These are phyloP conservation scores for Bjerkandera adusta DNA, from an alignment of 1,284 basidiomycete species.

Conservation along the genomic window DNA sequence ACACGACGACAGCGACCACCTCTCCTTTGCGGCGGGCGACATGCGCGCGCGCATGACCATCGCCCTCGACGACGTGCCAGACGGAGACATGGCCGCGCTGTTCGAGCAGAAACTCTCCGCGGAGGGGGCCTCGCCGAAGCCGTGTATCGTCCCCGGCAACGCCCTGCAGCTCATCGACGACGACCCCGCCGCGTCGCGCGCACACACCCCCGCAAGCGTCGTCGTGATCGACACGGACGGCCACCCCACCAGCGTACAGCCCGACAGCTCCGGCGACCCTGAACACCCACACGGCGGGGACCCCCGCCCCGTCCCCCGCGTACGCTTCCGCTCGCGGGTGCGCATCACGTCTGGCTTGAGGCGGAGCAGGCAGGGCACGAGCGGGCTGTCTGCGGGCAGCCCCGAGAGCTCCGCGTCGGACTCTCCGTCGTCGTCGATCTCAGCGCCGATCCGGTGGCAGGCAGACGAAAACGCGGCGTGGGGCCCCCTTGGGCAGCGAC, in stretches of 20 bases:
- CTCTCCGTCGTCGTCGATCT: constrained; percentile 71
- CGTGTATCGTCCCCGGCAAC: constrained; percentile 33
- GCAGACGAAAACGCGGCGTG: constrained; percentile 51
- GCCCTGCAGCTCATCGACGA: constrained; percentile 36
- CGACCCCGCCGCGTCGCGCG: constrained; percentile 27
- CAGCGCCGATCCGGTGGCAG: constrained; percentile 62
- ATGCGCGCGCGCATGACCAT: constrained; percentile 18
- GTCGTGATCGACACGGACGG: constrained; percentile 26
- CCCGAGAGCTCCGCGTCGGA: constrained; percentile 47
- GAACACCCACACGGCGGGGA: not conserved
- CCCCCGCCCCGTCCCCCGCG: constrained; percentile 32
- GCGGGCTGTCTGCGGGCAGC: constrained; percentile 15
- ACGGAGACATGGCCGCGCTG: constrained; percentile 16
- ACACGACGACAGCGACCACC: constrained; percentile 6
- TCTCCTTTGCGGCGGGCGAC: constrained; percentile 7
- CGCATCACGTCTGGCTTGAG: constrained; percentile 50
- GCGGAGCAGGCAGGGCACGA: constrained; percentile 26
- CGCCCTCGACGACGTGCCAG: constrained; percentile 18
- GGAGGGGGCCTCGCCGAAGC: constrained; percentile 28
- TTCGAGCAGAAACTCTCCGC: constrained; percentile 27
- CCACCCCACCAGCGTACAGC: constrained; percentile 13
- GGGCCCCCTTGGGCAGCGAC: constrained; percentile 56
- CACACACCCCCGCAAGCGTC: constrained; percentile 27
- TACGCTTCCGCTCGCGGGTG: constrained; percentile 55
- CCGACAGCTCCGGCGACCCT: constrained; percentile 17